Base-by-base conservation (phyloP, 257 asterid genomes). In the Penstemon newberryi region DNA sequence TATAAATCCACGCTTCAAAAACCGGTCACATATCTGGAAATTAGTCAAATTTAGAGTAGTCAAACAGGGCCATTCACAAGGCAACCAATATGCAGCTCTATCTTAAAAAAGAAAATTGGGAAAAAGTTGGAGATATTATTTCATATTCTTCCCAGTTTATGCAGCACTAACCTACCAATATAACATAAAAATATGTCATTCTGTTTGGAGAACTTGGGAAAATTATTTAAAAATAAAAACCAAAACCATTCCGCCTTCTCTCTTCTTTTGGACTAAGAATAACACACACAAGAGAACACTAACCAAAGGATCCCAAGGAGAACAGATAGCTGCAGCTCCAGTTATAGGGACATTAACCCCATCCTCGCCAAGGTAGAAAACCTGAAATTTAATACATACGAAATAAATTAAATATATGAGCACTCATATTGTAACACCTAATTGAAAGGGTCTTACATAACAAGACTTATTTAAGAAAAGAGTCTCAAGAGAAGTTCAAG, bases 251-350 rank as follows among this genome's bases (percentile, higher is more conserved):
- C 33, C 33, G 33, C 33, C 33, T 25, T 25, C 33, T 25, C 33
- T 25, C 33, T 25, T 25, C 33, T 25, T 25, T 25, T 25, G 33
- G 33, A 9, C 25, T 45, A 11, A 56, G 33, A 63, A 40, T 13
- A n/a, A 3, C 18, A 33, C 13, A 25, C 33, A 25, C 33, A 15
- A 15, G n/a, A 44, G 63, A 55, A 63, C 44, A 76, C 96, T 73
- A 49, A 91, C 97, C 96, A 81, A 76, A 81, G 84, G 93, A 82
- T 89, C 97, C 97, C 97, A 91, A 63, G 97, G 87, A 67, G 90
- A 89, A 76, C 96, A 91, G 51, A 91, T 78, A 61, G 97, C 87
- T 70, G 93, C 97, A 71, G 96, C 96, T 70, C 96, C 97, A 66
- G 73, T 67, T 55, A 91, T 60, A 50, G 93, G 89, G 76, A 75